phyloP scores from a whole-genome alignment of 805 yeast genomes.

The Groenewaldozyma salmanticensis region DNA sequence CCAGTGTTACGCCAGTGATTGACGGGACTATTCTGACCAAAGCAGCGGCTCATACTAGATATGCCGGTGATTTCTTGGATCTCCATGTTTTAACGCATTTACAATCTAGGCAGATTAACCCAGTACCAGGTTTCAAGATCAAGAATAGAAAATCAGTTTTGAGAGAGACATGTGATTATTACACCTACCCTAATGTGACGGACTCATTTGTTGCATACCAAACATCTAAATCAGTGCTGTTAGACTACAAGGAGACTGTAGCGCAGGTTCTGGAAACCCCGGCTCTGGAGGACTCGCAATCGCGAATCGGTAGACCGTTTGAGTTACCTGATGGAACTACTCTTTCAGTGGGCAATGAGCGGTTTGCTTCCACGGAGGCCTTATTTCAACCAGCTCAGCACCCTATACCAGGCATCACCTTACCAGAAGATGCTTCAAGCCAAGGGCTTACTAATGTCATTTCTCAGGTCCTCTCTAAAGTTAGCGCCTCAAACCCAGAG shows the following conservation, averaged over 20 bases:
- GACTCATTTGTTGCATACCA: constrained; percentile 31
- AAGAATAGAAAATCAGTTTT: constrained; percentile 26
- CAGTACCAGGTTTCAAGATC: constrained; percentile 29
- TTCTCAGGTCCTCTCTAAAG: constrained; percentile 37
- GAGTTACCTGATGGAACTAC: constrained; percentile 51
- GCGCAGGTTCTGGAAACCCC: constrained; percentile 33
- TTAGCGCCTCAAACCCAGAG: constrained; percentile 25
- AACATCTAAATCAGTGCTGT: constrained; percentile 31
- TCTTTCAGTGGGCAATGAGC: constrained; percentile 42
- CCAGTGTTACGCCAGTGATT: constrained; percentile 41
- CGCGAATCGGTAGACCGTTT: constrained; percentile 35
- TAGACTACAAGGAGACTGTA: constrained; percentile 39
- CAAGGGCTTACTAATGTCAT: constrained; percentile 41
- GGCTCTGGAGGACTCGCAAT: constrained; percentile 17
- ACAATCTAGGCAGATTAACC: constrained; percentile 27
- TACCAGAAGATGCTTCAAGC: constrained; percentile 35
- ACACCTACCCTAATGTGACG: constrained; percentile 28
- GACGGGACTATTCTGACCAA: constrained; percentile 56
- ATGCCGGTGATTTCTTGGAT: constrained; percentile 77
- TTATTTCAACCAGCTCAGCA: constrained; percentile 55
- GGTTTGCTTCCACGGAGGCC: constrained; percentile 52
- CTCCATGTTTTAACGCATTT: constrained; percentile 47
- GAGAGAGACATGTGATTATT: constrained; percentile 6
- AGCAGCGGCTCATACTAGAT: constrained; percentile 19
- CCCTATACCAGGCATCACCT: constrained; percentile 34